These are phyloP conservation scores for Trametes punicea DNA, from an alignment of 768 basidiomycete genomes.

Conservation along the genomic window DNA sequence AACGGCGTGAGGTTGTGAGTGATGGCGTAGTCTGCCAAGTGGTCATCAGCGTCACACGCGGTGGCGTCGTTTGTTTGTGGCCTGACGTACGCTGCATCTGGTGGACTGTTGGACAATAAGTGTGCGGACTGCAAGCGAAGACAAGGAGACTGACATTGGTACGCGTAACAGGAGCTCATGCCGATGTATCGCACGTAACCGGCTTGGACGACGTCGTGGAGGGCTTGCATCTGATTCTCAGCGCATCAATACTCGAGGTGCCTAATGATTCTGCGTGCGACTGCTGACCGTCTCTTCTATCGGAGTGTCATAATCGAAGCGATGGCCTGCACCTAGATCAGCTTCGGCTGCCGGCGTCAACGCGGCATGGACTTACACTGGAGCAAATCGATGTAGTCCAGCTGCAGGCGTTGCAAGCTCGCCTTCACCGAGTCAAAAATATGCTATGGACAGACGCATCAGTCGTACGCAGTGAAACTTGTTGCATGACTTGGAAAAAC, in stretches of 20 bases:
- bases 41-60: background rate
- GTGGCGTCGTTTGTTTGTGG: background rate
- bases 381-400: conserved; percentile 75
- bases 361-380: conserved; percentile 45
- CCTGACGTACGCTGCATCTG: conserved; percentile 30
- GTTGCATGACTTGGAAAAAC: background rate
- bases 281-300: conserved; percentile 31
- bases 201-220: conserved; percentile 44
- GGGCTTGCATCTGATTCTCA: conserved; percentile 35
- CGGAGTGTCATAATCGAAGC: conserved; percentile 28
- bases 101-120: conserved; percentile 24
- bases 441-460: conserved; percentile 38
- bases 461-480: background rate
- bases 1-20: conserved; percentile 44
- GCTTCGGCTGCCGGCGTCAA: background rate
- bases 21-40: conserved; percentile 36
- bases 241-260: background rate
- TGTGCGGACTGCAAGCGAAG: background rate
- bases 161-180: conserved; percentile 37
- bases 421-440: conserved; percentile 69
- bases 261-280: background rate
- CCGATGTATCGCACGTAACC: conserved; percentile 43
- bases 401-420: conserved; percentile 61
- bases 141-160: conserved; percentile 28
- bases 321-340: background rate